Conservation (phyloP, 148 eudicot genomes). For the Polygonum aviculare region DNA sequence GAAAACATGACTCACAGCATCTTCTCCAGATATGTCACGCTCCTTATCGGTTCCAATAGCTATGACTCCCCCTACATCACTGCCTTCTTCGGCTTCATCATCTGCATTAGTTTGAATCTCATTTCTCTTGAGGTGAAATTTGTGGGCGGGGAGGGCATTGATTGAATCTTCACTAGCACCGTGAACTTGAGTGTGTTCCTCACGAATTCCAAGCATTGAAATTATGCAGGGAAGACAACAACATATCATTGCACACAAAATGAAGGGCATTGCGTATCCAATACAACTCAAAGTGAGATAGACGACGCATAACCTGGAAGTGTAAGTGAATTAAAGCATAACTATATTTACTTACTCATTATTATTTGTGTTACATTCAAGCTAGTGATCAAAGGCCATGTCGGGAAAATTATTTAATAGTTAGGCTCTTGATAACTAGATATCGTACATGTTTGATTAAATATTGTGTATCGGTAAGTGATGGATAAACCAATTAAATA, state of each 20-base stretch:
- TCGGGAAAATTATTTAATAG: too few relatives aligned
- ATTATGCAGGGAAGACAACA: conserved; percentile 51
- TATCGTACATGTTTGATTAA: too few relatives aligned
- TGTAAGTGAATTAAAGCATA: too few relatives aligned
- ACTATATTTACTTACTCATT: too few relatives aligned
- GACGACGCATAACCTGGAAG: conserved; percentile 38
- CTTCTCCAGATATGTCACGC: conserved; percentile 42
- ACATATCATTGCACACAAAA: conserved; percentile 44
- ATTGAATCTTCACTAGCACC: conserved; percentile 47
- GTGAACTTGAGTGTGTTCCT: conserved; percentile 30
- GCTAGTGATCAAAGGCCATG: too few relatives aligned
- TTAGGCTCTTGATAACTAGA: too few relatives aligned
- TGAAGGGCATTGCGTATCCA: conserved; percentile 53
- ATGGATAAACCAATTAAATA: not conserved
- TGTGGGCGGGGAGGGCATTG: conserved; percentile 39
- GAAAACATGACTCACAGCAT: conserved; percentile 26
- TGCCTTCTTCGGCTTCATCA: conserved; percentile 25
- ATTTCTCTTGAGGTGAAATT: conserved; percentile 28
- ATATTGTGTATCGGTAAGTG: too few relatives aligned
- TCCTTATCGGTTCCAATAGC: conserved; percentile 37
- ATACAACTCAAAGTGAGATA: conserved; percentile 42
- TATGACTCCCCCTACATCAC: conserved; percentile 19
- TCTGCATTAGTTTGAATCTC: conserved; percentile 20
- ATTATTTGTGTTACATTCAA: too few relatives aligned
- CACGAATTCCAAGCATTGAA: conserved; percentile 40